Conservation (phyloP, 1,284 basidiomycete genomes). For the Sanghuangporus baumii region DNA sequence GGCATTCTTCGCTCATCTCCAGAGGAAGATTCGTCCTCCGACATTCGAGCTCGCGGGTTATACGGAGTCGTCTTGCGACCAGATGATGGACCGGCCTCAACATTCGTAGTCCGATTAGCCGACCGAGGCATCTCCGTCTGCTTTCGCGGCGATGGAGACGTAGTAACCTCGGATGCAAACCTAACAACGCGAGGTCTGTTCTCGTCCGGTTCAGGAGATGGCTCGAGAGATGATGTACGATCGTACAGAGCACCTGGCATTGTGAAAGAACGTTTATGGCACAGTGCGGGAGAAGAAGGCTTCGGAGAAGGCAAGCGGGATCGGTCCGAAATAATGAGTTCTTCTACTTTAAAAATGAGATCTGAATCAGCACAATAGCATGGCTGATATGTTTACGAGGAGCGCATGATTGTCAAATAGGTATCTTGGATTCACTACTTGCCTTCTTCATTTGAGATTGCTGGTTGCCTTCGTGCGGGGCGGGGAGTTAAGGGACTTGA, state of each 20-base stretch:
- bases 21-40: background rate
- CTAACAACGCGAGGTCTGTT: conserved; percentile 33
- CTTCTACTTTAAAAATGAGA: conserved; percentile 16
- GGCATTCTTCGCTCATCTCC: background rate
- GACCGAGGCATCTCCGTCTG: background rate
- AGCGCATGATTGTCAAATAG: background rate
- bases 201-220: conserved; percentile 31
- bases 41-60: background rate
- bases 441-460: background rate
- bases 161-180: conserved; percentile 29
- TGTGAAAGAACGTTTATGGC: conserved; percentile 39
- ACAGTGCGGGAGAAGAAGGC: conserved; percentile 22
- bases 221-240: conserved; percentile 58
- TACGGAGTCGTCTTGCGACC: background rate
- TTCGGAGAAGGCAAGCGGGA: conserved; percentile 30
- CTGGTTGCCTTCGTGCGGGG: background rate
- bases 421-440: background rate
- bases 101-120: background rate
- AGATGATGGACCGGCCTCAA: background rate
- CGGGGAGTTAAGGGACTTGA: background rate
- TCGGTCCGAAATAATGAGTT: conserved; percentile 24
- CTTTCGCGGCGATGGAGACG: conserved; percentile 11
- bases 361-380: background rate
- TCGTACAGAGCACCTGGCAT: conserved; percentile 79
- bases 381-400: background rate